Conservation (phyloP, 2,329 filamentous ascomycete species). For the Neocucurbitaria cava region DNA sequence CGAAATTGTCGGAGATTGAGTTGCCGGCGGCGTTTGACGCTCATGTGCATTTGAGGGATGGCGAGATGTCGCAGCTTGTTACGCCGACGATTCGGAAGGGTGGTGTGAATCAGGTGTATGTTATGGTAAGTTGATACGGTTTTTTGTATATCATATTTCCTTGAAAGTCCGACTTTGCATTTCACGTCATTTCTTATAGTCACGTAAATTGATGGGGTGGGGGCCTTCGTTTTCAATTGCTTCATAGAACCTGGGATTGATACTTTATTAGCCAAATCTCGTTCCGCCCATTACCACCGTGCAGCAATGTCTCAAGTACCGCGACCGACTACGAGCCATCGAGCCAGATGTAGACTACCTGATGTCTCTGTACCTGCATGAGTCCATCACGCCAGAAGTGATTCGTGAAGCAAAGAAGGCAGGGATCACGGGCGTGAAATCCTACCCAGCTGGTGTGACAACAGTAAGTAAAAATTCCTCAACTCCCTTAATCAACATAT, state of each 20-base stretch:
- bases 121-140: constrained; percentile 54
- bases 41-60: constrained; percentile 61
- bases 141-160: not conserved
- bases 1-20: constrained; percentile 53
- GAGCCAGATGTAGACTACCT: constrained; percentile 59
- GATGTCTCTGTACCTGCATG: constrained; percentile 61
- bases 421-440: constrained; percentile 76
- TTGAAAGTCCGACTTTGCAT: not conserved
- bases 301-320: constrained; percentile 55
- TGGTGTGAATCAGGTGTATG: constrained; percentile 61
- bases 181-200: not conserved
- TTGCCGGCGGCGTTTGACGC: constrained; percentile 59
- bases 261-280: constrained; percentile 53
- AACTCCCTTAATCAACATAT: too few species aligned
- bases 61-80: constrained; percentile 59
- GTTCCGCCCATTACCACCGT: constrained; percentile 60
- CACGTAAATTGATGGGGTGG: not conserved
- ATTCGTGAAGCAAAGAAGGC: constrained; percentile 76
- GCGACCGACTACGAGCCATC: constrained; percentile 51
- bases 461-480: too few species aligned
- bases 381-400: constrained; percentile 56
- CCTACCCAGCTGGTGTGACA: constrained; percentile 63
- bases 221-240: not conserved
- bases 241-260: not conserved
- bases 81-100: constrained; percentile 59